Evolutionary conservation across 2,329 filamentous ascomycete genomes (phyloP).

Genomic region (Ceratocystis papillata): DNA sequence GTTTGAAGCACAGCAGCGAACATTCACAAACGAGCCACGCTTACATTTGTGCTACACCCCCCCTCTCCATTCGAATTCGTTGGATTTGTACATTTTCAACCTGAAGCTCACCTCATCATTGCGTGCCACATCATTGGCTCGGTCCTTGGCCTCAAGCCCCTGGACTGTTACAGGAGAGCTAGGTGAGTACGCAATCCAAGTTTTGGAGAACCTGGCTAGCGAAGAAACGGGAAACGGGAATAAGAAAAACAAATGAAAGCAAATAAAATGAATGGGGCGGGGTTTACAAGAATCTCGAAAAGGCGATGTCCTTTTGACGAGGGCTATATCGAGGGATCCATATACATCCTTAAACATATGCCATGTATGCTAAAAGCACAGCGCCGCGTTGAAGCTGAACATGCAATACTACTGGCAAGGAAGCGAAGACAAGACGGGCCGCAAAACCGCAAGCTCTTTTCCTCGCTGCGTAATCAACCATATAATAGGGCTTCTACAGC

Average conservation of each 20-base stretch:
- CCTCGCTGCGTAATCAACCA: not conserved
- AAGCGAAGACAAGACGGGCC: not conserved
- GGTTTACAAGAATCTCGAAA: not conserved
- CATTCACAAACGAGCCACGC: not conserved
- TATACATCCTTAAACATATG: not conserved
- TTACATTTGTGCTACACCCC: not conserved
- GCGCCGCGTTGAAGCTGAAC: not conserved
- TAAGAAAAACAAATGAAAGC: not conserved
- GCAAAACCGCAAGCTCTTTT: too few species aligned
- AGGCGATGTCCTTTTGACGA: not conserved
- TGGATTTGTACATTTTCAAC: too few species aligned
- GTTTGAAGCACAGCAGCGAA: not conserved
- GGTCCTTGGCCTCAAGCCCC: not conserved
- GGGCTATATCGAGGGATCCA: not conserved
- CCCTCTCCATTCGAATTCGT: too few species aligned
- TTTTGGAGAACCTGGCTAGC: not conserved
- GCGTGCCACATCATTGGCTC: not conserved
- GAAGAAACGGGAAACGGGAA: not conserved
- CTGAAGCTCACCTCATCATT: too few species aligned
- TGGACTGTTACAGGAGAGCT: not conserved
- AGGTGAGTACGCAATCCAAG: not conserved
- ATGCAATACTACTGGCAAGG: not conserved
- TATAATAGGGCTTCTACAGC: conserved; percentile 1
- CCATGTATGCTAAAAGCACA: not conserved
- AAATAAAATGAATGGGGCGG: not conserved